Evolutionary conservation across 106 monocot genomes (phyloP), one percentile per base, ranked within the genome.

Genomic region (Acorus calamus): DNA sequence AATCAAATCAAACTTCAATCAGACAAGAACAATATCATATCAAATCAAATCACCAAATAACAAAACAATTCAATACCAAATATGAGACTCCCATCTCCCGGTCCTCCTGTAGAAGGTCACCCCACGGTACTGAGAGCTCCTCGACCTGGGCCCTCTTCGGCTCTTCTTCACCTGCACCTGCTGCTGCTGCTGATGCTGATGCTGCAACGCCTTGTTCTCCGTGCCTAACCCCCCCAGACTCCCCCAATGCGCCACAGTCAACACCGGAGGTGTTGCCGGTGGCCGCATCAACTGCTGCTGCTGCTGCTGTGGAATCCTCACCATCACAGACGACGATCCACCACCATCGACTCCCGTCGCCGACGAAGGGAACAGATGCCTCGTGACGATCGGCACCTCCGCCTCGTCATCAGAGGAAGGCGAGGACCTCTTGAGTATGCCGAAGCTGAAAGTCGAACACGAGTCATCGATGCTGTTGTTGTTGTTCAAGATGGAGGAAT

Each of bases 71-170:
- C 9, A 4, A 50, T 3, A 89, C 89, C 90, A 90, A 63, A 90
- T 90, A 52, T 90, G 90, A 44, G 90, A 90, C 53, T 90, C 90
- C 90, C 90, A 90, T 78, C 90, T 77, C 14, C 90, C 90, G 2
- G 90, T 90, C 65, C 90, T 70, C 44, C 86, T 60, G 49, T 90
- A 90, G 71, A 86, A 90, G 3, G 90, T 90, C n/a, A 90, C 90
- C 42, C 90, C 90, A 42, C 90, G 57, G 61, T 86, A 90, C 78
- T 80, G 86, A 50, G 90, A 90, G 77, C 90, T 90, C 54, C 86
- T 74, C 5, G 90, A 86, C 53, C 90, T 55, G 4, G 90, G 90
- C 8, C 90, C 90, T 6, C 90, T 59, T 65, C 93, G 61, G 52
- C 89, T 86, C 79, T 94, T 94, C 83, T 86, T 89, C 74, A 63